phyloP scores from a whole-genome alignment of 176 grass and related monocot species.

The Cocos nucifera region DNA sequence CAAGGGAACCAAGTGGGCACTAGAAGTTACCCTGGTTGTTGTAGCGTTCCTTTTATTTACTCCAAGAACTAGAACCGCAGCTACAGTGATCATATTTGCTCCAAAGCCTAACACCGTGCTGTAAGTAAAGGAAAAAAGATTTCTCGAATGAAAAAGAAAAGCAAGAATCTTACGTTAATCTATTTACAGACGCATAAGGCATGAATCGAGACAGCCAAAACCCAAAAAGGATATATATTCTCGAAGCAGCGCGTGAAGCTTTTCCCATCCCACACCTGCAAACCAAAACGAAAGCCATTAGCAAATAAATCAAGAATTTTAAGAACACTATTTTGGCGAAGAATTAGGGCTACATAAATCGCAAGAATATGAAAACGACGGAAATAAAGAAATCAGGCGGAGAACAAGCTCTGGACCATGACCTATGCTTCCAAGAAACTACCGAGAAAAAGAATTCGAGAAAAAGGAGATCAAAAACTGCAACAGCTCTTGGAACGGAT shows the following conservation, averaged over 20 bases:
- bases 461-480: no score
- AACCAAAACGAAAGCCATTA: background rate
- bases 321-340: background rate
- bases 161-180: no score
- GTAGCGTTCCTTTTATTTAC: conserved; percentile 16
- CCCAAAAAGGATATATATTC: conserved; percentile 74
- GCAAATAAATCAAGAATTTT: background rate
- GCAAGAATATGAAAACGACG: no score
- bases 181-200: no score
- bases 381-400: no score
- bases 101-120: conserved; percentile 58
- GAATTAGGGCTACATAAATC: no score
- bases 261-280: conserved; percentile 71
- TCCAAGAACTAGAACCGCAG: conserved; percentile 28
- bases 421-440: background rate
- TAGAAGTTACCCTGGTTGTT: conserved; percentile 25
- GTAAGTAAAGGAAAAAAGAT: conserved; percentile 5
- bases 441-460: background rate
- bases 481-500: no score
- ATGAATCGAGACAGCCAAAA: background rate
- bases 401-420: background rate
- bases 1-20: background rate
- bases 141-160: background rate
- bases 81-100: conserved; percentile 35
- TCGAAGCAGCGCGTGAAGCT: conserved; percentile 63